Evolutionary conservation across 164 flowering plant genomes (phyloP), one percentile per base, ranked within the genome.

Genomic region (Santalum album): DNA sequence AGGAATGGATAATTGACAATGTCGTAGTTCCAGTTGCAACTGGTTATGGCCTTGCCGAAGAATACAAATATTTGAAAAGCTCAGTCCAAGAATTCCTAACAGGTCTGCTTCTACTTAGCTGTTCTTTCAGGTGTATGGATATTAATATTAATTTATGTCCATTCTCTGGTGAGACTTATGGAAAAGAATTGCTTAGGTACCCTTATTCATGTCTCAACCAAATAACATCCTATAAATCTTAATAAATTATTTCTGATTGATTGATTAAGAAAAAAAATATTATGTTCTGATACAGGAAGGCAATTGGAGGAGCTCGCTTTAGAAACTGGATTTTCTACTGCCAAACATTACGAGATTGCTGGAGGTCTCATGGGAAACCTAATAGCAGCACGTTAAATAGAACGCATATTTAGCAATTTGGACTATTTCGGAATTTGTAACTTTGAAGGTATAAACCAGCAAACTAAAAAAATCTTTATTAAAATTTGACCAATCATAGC

Each of bases 1-100:
- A 89, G 99, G 96, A 73, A 55, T 89, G 91, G 96, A 75, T 83
- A 87, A 78, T 92, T 47, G 89, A 85, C 66, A 79, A 80, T 57
- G 76, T 87, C n/a, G 91, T 92, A 25, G 86, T 89, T 57, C 99
- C 96, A 6, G 78, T 77, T 35, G 94, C 96, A 40, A 63, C 73
- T 50, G 68, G 60, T 53, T 80, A 80, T 63, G 85, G 91, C 64
- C 77, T 89, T 58, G 79, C 70, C 21, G 50, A 78, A 62, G 96
- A 92, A 60, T 89, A 84, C 7, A 55, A 72, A 55, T 89, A 89
- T 68, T 72, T 92, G 71, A 85, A 84, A 58, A 75, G 74, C 65
- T 89, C 96, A 26, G 83, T 92, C 52, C 62, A 63, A 35, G 83
- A 76, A 51, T 92, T 63, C 69, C 65, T 83, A 35, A 86, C 99